phyloP scores from a whole-genome alignment of 306 rosid genomes.

The Fagus sylvatica region DNA sequence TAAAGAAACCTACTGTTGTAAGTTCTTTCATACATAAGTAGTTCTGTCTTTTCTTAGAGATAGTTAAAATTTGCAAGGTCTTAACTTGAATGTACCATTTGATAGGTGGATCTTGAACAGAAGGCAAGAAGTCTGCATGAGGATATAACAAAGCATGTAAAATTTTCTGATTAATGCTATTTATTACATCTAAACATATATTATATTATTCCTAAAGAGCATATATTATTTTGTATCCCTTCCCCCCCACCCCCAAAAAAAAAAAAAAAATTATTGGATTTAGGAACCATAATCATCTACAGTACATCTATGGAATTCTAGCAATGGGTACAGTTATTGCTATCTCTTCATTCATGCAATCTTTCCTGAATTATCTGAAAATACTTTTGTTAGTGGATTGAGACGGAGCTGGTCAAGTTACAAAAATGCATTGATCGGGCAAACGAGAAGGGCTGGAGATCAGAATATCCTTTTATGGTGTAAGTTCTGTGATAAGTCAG shows the following conservation, averaged over 20 bases:
- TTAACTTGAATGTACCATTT: not conserved
- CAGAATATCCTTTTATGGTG: conserved; percentile 71
- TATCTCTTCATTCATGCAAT: not conserved
- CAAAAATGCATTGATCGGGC: conserved; percentile 71
- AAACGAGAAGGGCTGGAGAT: conserved; percentile 89
- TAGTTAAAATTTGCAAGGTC: not conserved
- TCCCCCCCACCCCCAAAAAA: too few species aligned
- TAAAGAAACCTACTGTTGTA: conserved; percentile 56
- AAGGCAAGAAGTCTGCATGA: conserved; percentile 60
- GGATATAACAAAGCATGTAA: conserved; percentile 69
- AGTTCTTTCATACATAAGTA: conserved; percentile 34
- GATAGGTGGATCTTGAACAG: conserved; percentile 66
- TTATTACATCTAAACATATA: not conserved
- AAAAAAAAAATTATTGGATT: too few species aligned
- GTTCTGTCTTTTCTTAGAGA: not conserved
- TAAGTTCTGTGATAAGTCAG: conserved; percentile 6
- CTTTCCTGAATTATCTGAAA: conserved; percentile 4
- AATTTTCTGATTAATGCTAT: conserved; percentile 20
- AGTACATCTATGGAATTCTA: too few species aligned
- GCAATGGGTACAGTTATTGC: not conserved
- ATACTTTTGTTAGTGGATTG: conserved; percentile 63
- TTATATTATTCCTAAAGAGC: too few species aligned
- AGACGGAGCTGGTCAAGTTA: conserved; percentile 52
- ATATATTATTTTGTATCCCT: too few species aligned
- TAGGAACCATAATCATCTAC: too few species aligned